Conservation (phyloP, 805 yeast genomes). For the Candida hispaniensis region DNA sequence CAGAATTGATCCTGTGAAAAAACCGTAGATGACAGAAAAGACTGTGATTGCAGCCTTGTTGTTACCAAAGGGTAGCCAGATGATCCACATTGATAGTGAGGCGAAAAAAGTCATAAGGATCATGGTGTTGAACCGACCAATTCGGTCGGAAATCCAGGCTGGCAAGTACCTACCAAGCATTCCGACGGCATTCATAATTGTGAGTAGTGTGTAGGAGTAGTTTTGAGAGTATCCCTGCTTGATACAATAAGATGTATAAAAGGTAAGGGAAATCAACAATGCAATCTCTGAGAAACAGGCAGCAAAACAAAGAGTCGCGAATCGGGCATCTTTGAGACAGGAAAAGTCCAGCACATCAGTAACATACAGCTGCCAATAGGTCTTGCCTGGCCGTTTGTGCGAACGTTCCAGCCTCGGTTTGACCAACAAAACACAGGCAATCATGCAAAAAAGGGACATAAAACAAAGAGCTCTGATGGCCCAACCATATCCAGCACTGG, state of each 20-base stretch:
- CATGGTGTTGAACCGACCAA: conserved; percentile 46
- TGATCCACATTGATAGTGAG: conserved; percentile 26
- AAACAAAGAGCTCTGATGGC: conserved; percentile 46
- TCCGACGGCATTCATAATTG: conserved; percentile 35
- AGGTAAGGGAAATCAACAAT: conserved; percentile 39
- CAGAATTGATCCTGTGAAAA: conserved; percentile 45
- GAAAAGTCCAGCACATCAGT: conserved; percentile 13
- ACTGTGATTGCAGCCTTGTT: conserved; percentile 32
- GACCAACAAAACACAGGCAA: conserved; percentile 31
- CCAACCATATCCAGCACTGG: conserved; percentile 47
- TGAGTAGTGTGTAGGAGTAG: conserved; percentile 38
- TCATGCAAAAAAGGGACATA: conserved; percentile 34
- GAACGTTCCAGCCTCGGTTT: conserved; percentile 33
- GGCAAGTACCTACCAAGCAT: conserved; percentile 38
- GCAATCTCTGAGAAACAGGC: conserved; percentile 40
- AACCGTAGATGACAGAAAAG: conserved; percentile 43
- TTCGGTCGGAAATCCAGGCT: conserved; percentile 36
- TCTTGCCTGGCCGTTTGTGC: conserved; percentile 5
- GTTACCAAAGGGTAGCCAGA: conserved; percentile 38
- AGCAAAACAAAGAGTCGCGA: conserved; percentile 35
- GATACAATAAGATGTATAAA: conserved; percentile 43
- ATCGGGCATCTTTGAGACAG: conserved; percentile 35
- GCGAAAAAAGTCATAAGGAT: conserved; percentile 31
- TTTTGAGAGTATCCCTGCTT: conserved; percentile 35
- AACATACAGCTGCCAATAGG: conserved; percentile 12